These are phyloP conservation scores for Axilococcus clingmanii DNA, from an alignment of 139 green algal species.

Conservation along the genomic window DNA sequence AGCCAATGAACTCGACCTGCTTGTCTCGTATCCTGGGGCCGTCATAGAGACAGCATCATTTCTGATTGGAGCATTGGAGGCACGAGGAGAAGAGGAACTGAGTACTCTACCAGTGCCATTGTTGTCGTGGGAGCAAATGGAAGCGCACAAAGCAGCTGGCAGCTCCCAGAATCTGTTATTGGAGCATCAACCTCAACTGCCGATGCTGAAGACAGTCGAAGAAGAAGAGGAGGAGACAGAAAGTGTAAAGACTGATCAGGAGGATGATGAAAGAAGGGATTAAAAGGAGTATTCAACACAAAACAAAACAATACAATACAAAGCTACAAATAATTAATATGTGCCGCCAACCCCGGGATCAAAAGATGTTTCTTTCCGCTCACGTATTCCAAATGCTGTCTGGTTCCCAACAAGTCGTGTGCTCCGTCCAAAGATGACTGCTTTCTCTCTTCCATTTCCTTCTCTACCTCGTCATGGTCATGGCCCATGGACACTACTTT, in stretches of 20 bases:
- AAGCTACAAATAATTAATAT: no score
- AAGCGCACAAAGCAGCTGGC: slow-evolving; percentile 22
- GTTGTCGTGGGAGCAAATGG: slow-evolving; percentile 47
- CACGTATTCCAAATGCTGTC: no score
- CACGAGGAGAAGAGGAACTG: slow-evolving; percentile 12
- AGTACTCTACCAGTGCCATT: slow-evolving; percentile 17
- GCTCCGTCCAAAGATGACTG: no score
- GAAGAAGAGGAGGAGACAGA: neutral
- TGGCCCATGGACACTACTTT: slow-evolving; percentile 1
- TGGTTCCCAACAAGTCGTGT: no score
- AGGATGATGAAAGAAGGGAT: neutral
- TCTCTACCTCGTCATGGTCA: no score
- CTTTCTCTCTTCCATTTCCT: no score
- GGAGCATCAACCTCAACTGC: neutral
- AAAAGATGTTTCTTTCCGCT: no score
- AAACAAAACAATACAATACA: no score
- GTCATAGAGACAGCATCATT: slow-evolving; percentile 31
- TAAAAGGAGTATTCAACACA: neutral
- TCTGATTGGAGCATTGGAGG: slow-evolving; percentile 30
- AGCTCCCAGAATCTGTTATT: neutral
- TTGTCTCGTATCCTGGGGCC: slow-evolving; percentile 51
- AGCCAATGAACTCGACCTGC: slow-evolving; percentile 60
- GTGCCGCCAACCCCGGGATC: no score
- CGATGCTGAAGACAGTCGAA: no score
- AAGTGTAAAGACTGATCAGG: neutral